phyloP scores from a whole-genome alignment of 108 stramenopile genomes.

The Aurantiochytrium sp. region DNA sequence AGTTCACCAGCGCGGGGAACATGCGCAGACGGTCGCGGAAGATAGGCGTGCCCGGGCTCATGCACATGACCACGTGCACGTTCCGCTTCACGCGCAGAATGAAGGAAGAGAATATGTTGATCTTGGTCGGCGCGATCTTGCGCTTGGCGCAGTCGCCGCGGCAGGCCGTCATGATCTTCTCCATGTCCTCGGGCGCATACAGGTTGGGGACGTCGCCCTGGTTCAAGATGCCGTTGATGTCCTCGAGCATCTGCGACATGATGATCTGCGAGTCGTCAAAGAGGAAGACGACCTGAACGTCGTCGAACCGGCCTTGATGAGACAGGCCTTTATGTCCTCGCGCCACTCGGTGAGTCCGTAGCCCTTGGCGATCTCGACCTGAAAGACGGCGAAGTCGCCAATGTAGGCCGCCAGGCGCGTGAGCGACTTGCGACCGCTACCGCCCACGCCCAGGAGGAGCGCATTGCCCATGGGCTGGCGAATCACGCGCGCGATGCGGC shows the following conservation, averaged over 20 bases:
- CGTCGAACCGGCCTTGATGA: conserved; percentile 57
- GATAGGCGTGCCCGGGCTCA: conserved; percentile 60
- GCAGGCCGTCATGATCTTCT: conserved; percentile 48
- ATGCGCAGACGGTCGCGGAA: conserved; percentile 62
- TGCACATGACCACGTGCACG: conserved; percentile 63
- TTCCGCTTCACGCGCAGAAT: conserved; percentile 52
- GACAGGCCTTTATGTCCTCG: conserved; percentile 53
- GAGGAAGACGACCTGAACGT: conserved; percentile 56
- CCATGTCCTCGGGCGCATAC: conserved; percentile 62
- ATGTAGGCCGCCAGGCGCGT: conserved; percentile 65
- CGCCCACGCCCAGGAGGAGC: conserved; percentile 66
- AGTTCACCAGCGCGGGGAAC: conserved; percentile 57
- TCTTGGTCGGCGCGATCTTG: conserved; percentile 57
- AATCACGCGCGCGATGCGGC: conserved; percentile 58
- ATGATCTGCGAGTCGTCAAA: conserved; percentile 67
- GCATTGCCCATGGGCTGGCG: conserved; percentile 67
- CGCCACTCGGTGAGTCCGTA: conserved; percentile 63
- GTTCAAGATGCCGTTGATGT: conserved; percentile 68
- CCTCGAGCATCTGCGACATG: conserved; percentile 61
- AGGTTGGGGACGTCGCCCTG: conserved; percentile 57
- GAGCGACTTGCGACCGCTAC: conserved; percentile 61
- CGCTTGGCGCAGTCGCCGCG: conserved; percentile 54
- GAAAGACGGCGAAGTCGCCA: conserved; percentile 52
- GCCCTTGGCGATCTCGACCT: conserved; percentile 65
- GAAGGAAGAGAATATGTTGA: conserved; percentile 66